Evolutionary conservation across 2,329 filamentous ascomycete species (phyloP).

Genomic region (Fusarium burgessii): DNA sequence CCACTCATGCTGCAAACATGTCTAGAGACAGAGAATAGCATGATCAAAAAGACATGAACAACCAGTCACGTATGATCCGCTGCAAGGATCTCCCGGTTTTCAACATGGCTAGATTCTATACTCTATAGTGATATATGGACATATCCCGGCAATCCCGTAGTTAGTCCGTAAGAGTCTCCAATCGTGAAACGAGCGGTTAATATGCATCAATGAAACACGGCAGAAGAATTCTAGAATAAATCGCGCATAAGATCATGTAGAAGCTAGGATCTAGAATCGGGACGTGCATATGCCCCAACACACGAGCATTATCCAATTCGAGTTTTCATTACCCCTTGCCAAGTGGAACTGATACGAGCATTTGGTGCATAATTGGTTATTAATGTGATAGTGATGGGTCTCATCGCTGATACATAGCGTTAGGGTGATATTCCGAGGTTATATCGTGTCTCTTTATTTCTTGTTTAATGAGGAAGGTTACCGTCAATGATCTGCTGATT

Average conservation of each 20-base stretch:
- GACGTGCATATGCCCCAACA: conserved; percentile 20
- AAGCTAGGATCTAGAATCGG: conserved; percentile 1
- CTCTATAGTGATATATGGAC: not conserved
- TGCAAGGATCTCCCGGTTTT: not conserved
- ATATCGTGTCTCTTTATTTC: not conserved
- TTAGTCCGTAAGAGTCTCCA: not conserved
- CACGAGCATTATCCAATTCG: not conserved
- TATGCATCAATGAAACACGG: not conserved
- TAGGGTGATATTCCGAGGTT: not conserved
- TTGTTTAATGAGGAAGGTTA: not conserved
- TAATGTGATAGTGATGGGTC: not conserved
- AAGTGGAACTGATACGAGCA: not conserved
- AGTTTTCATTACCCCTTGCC: conserved; percentile 2
- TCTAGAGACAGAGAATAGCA: not conserved
- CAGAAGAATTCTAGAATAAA: conserved; percentile 35
- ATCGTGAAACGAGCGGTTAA: not conserved
- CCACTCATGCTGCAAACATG: not conserved
- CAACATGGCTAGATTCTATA: not conserved
- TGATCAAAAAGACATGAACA: not conserved
- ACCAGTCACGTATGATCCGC: not conserved
- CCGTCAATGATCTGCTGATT: conserved; percentile 8
- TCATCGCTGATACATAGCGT: not conserved
- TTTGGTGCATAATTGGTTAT: not conserved
- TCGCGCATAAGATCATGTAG: conserved; percentile 17
- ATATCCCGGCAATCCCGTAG: not conserved